These are phyloP conservation scores for Geranium rotundifolium DNA, from an alignment of 345 rosid species.

Conservation along the genomic window DNA sequence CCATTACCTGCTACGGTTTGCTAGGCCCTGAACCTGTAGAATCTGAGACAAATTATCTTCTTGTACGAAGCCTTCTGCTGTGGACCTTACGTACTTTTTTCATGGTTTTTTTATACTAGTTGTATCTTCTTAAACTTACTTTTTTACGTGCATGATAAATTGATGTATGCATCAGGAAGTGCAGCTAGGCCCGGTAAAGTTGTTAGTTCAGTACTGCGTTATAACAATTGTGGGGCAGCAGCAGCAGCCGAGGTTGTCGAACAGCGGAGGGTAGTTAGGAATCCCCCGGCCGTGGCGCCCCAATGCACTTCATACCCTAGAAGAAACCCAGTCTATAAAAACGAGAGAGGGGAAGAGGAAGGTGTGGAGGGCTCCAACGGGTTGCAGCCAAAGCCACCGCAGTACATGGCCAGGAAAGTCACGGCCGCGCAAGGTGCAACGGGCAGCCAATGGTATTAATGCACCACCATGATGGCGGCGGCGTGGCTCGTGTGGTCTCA, in stretches of 20 bases:
- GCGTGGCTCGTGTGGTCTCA: background rate
- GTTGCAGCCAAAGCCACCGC: constrained; percentile 74
- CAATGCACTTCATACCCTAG: constrained; percentile 59
- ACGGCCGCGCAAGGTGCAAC: constrained; percentile 72
- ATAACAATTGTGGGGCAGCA: constrained; percentile 68
- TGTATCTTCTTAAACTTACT: background rate
- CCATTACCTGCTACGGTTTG: no score
- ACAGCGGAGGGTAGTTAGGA: constrained; percentile 59
- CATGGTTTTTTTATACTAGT: no score
- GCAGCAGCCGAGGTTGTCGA: constrained; percentile 57
- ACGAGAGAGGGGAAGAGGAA: constrained; percentile 62
- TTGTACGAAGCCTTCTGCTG: no score
- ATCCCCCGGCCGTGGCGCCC: constrained; percentile 41
- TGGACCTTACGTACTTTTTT: no score
- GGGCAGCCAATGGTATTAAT: constrained; percentile 73
- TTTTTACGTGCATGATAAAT: background rate
- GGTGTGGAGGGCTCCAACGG: constrained; percentile 46
- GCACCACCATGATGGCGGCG: constrained; percentile 9
- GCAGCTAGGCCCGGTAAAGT: constrained; percentile 81
- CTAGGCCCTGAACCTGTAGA: no score
- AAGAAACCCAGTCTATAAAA: constrained; percentile 55
- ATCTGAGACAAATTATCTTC: no score
- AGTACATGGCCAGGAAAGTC: constrained; percentile 67
- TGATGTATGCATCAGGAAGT: constrained; percentile 31
- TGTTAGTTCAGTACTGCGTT: constrained; percentile 69